Evolutionary conservation across 2,329 filamentous ascomycete genomes (phyloP), one percentile per base, ranked within the genome.

Genomic region (Colletotrichum abscissum): DNA sequence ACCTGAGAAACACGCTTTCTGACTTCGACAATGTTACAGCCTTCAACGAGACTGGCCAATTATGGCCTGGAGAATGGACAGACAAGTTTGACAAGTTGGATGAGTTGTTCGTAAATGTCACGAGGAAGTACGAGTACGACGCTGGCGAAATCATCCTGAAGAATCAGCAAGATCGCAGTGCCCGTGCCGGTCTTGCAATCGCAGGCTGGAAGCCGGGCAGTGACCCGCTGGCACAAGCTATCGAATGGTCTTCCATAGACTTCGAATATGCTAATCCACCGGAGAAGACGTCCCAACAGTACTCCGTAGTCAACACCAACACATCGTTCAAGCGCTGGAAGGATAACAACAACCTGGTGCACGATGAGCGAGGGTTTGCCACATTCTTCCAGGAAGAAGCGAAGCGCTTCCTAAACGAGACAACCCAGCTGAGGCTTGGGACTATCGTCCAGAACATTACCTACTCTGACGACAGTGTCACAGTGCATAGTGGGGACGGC

Each of bases 361-460:
- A 85, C 38, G 92, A 93, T 72, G 86, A 87, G 56, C 86, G 91
- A 0, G 92, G 92, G 3, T 92, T 89, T 80, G 90, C 88, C 72
- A 78, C 85, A 16, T 89, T 91, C 75, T 85, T 93, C 28, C 82
- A 87, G 30, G 85, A 86, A 22, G 87, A 92, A 77, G 90, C 91
- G 0, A 81, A 84, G 0, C 87, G 87, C 0, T 93, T 92, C 75
- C 84, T 93, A 1, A 76, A 80, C 3, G 77, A 83, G 0, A 83
- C 89, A n/a, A 91, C 93, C 72, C 77, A 91, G 0, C 83, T 93
- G 0, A 82, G 88, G 12, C 85, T 93, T 7, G 89, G 89, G 76
- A 92, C 89, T 0, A 83, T 86, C 1, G 86, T 93, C 1, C 88
- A 86, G 0, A 82, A 86, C 2, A 85, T 93, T 38, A 80, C 83